Percentiles rank a stretch among this genome's conserved stretches.
phyloP scores from a whole-genome alignment of 495 filamentous ascomycete genomes.

The Hypoxylon crocopeplum region DNA sequence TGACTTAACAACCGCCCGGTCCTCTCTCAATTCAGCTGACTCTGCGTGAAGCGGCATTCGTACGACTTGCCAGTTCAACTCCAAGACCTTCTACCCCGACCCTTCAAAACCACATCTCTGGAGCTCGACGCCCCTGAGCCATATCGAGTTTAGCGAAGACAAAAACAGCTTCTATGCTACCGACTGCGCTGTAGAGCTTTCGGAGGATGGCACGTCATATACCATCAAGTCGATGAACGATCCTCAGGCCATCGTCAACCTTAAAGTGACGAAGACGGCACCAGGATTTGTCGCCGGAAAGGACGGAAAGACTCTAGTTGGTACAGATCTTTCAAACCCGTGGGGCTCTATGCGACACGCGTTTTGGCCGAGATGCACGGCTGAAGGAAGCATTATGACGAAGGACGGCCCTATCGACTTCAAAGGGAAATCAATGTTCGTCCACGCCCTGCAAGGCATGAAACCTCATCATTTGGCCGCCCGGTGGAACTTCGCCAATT shows the following conservation, averaged over 20 bases:
- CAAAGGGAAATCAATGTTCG: conserved; percentile 76
- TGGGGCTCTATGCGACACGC: conserved; percentile 92
- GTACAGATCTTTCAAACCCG: conserved; percentile 80
- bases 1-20: conserved; percentile 43
- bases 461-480: conserved; percentile 97
- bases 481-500: conserved; percentile 91
- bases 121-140: conserved; percentile 76
- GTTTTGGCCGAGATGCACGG: conserved; percentile 88
- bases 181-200: conserved; percentile 79
- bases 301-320: conserved; percentile 83
- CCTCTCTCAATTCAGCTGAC: conserved; percentile 41
- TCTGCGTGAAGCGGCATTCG: conserved; percentile 73
- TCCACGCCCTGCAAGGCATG: conserved; percentile 93
- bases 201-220: conserved; percentile 81
- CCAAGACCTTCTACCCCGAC: conserved; percentile 82
- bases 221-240: conserved; percentile 85
- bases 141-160: conserved; percentile 83
- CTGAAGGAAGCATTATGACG: conserved; percentile 84
- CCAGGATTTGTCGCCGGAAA: conserved; percentile 89
- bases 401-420: conserved; percentile 84
- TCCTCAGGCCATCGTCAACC: conserved; percentile 76
- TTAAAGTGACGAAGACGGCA: conserved; percentile 75
- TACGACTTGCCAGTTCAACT: conserved; percentile 88
- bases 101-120: conserved; percentile 74
- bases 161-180: conserved; percentile 84